Percentiles rank a stretch among this genome's conserved stretches.
Conservation (phyloP, 2,329 filamentous ascomycete species). For the Paradendryphiella salina region DNA sequence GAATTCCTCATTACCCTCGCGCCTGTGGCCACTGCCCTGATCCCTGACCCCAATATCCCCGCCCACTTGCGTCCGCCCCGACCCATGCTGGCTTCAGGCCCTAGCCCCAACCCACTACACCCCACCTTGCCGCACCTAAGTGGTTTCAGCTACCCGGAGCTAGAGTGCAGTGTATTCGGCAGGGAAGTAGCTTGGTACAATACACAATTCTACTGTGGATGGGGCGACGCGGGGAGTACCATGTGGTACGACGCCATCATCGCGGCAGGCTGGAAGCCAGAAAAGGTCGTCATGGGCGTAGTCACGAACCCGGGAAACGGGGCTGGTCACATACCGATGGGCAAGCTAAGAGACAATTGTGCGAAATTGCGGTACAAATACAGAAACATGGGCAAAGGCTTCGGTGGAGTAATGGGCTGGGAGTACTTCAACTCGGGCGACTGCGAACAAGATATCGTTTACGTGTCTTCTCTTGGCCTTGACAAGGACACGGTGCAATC, state of each 20-base stretch:
- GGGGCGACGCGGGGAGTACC: constrained; percentile 66
- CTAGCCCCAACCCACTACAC: constrained; percentile 41
- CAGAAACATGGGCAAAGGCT: constrained; percentile 51
- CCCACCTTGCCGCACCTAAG: constrained; percentile 64
- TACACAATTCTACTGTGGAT: constrained; percentile 90
- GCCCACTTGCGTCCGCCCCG: constrained; percentile 36
- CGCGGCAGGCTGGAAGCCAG: constrained; percentile 68
- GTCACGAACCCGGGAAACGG: constrained; percentile 80
- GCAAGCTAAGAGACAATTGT: constrained; percentile 61
- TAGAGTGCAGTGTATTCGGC: constrained; percentile 59
- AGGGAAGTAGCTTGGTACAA: constrained; percentile 80
- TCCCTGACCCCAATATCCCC: constrained; percentile 50
- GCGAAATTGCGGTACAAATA: constrained; percentile 62
- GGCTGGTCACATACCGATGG: constrained; percentile 61
- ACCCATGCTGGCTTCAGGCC: constrained; percentile 33
- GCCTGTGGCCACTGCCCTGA: constrained; percentile 75
- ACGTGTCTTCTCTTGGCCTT: constrained; percentile 27
- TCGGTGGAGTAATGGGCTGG: constrained; percentile 93
- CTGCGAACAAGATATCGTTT: constrained; percentile 33
- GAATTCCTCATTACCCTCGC: constrained; percentile 78
- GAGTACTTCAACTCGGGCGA: constrained; percentile 81
- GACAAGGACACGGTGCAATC: constrained; percentile 36
- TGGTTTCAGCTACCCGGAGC: constrained; percentile 76
- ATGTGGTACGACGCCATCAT: constrained; percentile 59
- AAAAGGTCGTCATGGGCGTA: constrained; percentile 77